phyloP scores from a whole-genome alignment of 768 basidiomycete species.

The Macrolepiota dolichaula region DNA sequence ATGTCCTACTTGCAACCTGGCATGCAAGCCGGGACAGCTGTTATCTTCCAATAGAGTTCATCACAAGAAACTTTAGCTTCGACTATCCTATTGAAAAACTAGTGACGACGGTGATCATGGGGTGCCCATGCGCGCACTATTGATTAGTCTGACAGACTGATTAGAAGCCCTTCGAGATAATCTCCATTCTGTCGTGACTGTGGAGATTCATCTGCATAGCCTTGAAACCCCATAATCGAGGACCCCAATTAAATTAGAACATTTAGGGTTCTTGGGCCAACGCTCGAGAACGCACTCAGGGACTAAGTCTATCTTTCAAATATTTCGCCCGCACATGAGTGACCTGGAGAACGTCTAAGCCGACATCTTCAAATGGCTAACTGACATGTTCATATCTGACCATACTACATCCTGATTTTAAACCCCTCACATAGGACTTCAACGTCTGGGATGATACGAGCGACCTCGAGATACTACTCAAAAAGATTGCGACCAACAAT shows the following conservation, averaged over 20 bases:
- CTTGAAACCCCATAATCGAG: background rate
- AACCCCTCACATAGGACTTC: background rate
- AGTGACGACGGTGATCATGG: background rate
- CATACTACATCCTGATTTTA: too few species aligned
- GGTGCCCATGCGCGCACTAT: background rate
- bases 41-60: too few species aligned
- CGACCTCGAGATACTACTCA: background rate
- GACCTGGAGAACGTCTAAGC: background rate
- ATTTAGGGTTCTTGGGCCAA: background rate
- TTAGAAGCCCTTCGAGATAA: background rate
- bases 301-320: background rate
- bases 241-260: background rate
- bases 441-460: background rate
- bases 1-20: too few species aligned
- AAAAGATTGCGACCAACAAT: background rate
- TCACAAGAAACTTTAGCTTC: too few species aligned
- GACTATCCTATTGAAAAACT: too few species aligned
- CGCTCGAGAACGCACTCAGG: background rate
- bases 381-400: background rate
- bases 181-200: background rate
- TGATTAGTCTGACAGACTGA: background rate
- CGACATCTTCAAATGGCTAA: background rate
- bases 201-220: background rate
- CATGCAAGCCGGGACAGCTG: too few species aligned
- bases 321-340: background rate